Evolutionary conservation across 163 green algal species (phyloP), one percentile per base, ranked within the genome.

Genomic region (Prototheca stagnorum): DNA sequence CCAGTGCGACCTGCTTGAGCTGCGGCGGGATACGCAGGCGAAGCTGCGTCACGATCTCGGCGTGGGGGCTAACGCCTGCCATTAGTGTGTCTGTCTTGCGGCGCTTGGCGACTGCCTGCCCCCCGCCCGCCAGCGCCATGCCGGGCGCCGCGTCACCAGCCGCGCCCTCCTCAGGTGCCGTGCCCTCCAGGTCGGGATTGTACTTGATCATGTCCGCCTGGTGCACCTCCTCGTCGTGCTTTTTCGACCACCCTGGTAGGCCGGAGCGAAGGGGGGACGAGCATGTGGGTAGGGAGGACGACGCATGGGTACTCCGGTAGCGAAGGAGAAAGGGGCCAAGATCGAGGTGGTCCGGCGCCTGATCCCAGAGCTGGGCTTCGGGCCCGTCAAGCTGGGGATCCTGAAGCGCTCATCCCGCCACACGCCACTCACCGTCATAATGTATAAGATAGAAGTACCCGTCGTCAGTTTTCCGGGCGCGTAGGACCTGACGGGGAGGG

Each of bases 11-110:
- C 3, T 59, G 53, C 28, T 70, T 70, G 2, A 70, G 35, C 26
- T 48, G 22, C 24, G 60, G 29, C 1, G 61, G 61, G 26, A 70
- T 64, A 22, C 46, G 36, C n/a, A 64, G 54, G 19, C 61, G 54
- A 24, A 70, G 24, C 31, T 37, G 31, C 31, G 31, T 37, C 11
- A 37, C 31, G 31, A 37, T 37, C 31, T 37, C 31, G 11, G 31
- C 12, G 31, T 37, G 31, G 12, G 9, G 31, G 12, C 11, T 12
- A 37, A 12, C 31, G 31, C 31, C 31, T 37, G 31, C 11, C 31
- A 37, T n/a, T n/a, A 37, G n/a, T n/a, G n/a, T 12, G 31, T 37
- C 31, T 9, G 31, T 37, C 31, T 37, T 37, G 31, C 31, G 31
- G 31, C 31, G 31, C 12, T 12, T 37, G 11, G 31, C 12, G 11